Base-by-base conservation (phyloP, 2,329 filamentous ascomycete genomes). In the Sporothrix mexicana region DNA sequence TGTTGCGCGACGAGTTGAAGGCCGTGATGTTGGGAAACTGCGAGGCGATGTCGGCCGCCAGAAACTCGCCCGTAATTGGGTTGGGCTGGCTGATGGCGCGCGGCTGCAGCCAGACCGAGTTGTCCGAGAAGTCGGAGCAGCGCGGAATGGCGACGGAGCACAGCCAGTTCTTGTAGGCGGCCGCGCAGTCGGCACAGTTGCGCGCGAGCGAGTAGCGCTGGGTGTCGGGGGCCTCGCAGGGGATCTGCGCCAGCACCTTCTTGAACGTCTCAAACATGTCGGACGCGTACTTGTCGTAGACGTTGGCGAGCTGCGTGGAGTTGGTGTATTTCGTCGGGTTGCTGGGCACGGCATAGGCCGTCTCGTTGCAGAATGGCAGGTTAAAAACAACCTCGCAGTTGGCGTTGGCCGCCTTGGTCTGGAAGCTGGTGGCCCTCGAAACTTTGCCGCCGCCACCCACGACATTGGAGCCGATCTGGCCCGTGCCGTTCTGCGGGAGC, bases 131-230 rank as follows among this genome's bases (percentile, higher is more conserved):
- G 82, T 98, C 95, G 78, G 93, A 91, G 83, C 96, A 99, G 43
- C 95, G 92, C 0, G 96, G 96, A 74, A 99, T 96, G 17, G 90
- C 92, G 41, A 98, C 94, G 30, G 93, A 92, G 83, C 96, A 99
- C 23, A 99, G 90, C 96, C 96, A 99, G 78, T 90, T 86, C 81
- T 97, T 98, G 86, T 99, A 99, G 9, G 94, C 93, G 0, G 80
- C 78, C 17, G 85, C 88, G 82, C 96, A 99, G 80, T 97, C 88
- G 59, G 84, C 81, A 84, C 96, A 99, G 76, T 82, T 88, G 57
- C 90, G 88, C 1, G 90, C 92, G 15, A 98, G 89, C 0, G 94
- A 97, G 83, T 97, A 99, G 75, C 88, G 88, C 15, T 92, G 89
- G 47, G 91, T 90, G 1, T 88, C 83, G 0, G 88, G 88, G 2